Conservation (phyloP, 306 rosid species). For the Begonia fuchsioides region DNA sequence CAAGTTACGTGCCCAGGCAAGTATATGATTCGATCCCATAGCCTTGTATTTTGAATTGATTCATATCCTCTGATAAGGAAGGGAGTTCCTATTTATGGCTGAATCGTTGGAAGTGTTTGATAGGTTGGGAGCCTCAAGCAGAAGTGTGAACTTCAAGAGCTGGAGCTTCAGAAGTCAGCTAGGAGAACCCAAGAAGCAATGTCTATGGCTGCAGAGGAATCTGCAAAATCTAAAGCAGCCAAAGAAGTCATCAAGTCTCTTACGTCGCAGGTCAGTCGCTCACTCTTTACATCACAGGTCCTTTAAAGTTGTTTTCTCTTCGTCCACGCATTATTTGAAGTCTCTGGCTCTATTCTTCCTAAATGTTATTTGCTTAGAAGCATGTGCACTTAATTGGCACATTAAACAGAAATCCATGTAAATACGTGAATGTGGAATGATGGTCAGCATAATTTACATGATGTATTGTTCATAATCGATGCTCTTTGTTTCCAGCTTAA, state of each 20-base stretch:
- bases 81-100: neutral
- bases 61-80: neutral
- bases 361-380: neutral
- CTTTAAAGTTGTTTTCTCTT: too few relatives aligned
- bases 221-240: conserved; percentile 70
- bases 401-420: too few relatives aligned
- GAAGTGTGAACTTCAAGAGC: conserved; percentile 65
- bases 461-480: neutral
- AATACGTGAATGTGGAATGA: too few relatives aligned
- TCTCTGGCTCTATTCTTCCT: neutral
- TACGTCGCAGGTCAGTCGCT: conserved; percentile 48
- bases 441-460: neutral
- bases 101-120: conserved; percentile 3
- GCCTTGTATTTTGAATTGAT: neutral
- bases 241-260: conserved; percentile 91
- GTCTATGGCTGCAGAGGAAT: conserved; percentile 69
- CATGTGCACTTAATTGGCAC: too few relatives aligned
- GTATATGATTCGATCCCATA: conserved; percentile 2
- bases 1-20: conserved; percentile 71
- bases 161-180: conserved; percentile 57
- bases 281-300: conserved; percentile 12
- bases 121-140: conserved; percentile 77
- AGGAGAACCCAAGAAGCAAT: conserved; percentile 75
- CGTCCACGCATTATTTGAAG: neutral
- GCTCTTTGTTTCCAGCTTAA: conserved; percentile 46